Base-by-base conservation (phyloP, 768 basidiomycete genomes). In the Tylopilus cervinicoccineus region DNA sequence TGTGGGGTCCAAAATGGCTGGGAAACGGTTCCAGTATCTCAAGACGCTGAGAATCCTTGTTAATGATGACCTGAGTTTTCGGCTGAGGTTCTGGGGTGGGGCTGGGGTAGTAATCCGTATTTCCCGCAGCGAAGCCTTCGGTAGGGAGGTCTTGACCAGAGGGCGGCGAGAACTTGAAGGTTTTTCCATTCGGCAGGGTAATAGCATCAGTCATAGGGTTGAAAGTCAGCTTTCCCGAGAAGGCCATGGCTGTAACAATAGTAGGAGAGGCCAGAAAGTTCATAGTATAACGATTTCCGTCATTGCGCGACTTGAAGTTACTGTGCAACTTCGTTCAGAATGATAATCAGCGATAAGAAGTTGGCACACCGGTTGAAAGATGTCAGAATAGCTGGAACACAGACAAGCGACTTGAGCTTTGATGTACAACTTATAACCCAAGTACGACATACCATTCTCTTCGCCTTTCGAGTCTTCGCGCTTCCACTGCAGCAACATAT, bases 191-290 rank as follows among this genome's bases (percentile, higher is more conserved):
- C 39, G 86, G 79, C 39, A 83, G 66, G 55, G 54, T 38, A 73
- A 84, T 71, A 13, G 79, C 73, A 68, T 99, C 96, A 16, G 81
- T 86, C 59, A 86, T 76, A 2, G 96, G 96, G 63, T 98, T 94
- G 74, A 99, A 99, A 11, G 89, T 84, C 36, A 98, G 76, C 62
- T 81, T 86, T 32, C 95, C 96, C 9, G 92, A 86, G 70, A 98
- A 98, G 1, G 94, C 84, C 91, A 95, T 93, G 1, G 96, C 96
- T 19, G 96, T 98, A 17, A 98, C 96, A 50, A 96, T 77, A 28
- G 93, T 95, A 1, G 96, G 96, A 5, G 94, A 97, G 8, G 95
- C 93, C 49, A 99, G 78, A 75, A 99, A 98, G 70, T 98, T 98
- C 92, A 95, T 91, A 14, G 94, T 98, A 47, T 84, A 74, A 32